phyloP scores from a whole-genome alignment of 1,139 yeast genomes.

The Pichia sp. region DNA sequence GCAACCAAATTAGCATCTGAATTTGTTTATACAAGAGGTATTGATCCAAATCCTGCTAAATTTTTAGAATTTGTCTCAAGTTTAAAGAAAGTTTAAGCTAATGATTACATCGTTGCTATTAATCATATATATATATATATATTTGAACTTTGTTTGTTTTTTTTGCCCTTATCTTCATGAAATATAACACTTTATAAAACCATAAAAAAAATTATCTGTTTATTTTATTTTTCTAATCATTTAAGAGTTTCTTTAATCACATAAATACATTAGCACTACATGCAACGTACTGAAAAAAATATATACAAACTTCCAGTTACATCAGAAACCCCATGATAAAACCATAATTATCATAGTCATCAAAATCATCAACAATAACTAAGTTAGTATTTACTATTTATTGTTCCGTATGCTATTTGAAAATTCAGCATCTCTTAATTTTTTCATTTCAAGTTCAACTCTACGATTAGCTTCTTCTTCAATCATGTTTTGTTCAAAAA shows the following conservation, averaged over 20 bases:
- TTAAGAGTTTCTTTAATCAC: no score
- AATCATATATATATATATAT: neutral
- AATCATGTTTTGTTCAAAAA: constrained; percentile 27
- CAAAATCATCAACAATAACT: neutral
- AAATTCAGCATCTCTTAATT: constrained; percentile 8
- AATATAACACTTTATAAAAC: neutral
- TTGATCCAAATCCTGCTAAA: constrained; percentile 74
- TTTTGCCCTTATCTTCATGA: neutral
- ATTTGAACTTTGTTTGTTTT: constrained; percentile 1
- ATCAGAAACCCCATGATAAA: no score
- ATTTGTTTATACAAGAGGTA: constrained; percentile 82
- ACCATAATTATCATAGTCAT: neutral
- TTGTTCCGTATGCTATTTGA: neutral
- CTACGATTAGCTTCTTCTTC: constrained; percentile 28
- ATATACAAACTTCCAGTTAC: neutral
- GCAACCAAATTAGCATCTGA: constrained; percentile 87
- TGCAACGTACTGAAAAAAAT: no score
- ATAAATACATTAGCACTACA: no score
- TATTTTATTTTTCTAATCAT: neutral
- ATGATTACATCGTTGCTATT: neutral
- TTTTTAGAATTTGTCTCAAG: constrained; percentile 55
- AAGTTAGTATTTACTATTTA: neutral
- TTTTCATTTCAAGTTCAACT: constrained; percentile 23
- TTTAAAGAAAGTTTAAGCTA: constrained; percentile 19
- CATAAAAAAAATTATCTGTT: neutral